phyloP scores from a whole-genome alignment of 2,329 filamentous ascomycete species.

The Colletotrichum musae region DNA sequence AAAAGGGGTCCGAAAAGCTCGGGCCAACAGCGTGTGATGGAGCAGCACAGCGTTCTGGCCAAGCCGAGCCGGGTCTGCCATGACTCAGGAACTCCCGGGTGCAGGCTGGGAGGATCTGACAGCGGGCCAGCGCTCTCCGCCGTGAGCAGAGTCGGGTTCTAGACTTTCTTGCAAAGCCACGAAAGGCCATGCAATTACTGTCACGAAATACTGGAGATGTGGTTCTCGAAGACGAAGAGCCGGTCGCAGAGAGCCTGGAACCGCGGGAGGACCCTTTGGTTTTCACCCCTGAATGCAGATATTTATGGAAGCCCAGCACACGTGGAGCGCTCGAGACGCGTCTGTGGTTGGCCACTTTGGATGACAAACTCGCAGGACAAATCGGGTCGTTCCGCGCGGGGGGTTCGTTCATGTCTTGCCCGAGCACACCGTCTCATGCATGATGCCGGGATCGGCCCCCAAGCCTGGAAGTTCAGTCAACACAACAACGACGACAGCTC shows the following conservation, averaged over 20 bases:
- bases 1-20: slow-evolving; percentile 19
- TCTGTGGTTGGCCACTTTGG: slow-evolving; percentile 27
- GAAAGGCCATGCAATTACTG: slow-evolving; percentile 6
- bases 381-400: slow-evolving; percentile 38
- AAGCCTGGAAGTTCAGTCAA: neutral
- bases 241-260: slow-evolving; percentile 15
- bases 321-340: neutral
- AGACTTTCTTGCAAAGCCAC: slow-evolving; percentile 13
- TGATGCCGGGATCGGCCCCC: slow-evolving; percentile 24
- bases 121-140: neutral
- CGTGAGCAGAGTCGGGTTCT: neutral
- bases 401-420: neutral
- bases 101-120: slow-evolving; percentile 8
- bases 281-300: slow-evolving; percentile 19
- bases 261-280: slow-evolving; percentile 22
- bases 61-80: slow-evolving; percentile 16
- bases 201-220: slow-evolving; percentile 2
- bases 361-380: slow-evolving; percentile 26
- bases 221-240: neutral
- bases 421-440: slow-evolving; percentile 12
- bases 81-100: slow-evolving; percentile 15
- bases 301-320: slow-evolving; percentile 23
- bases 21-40: slow-evolving; percentile 8
- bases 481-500: neutral
- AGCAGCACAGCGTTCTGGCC: slow-evolving; percentile 12